phyloP scores from a whole-genome alignment of 176 grass and related monocot species.

The Lolium perenne region DNA sequence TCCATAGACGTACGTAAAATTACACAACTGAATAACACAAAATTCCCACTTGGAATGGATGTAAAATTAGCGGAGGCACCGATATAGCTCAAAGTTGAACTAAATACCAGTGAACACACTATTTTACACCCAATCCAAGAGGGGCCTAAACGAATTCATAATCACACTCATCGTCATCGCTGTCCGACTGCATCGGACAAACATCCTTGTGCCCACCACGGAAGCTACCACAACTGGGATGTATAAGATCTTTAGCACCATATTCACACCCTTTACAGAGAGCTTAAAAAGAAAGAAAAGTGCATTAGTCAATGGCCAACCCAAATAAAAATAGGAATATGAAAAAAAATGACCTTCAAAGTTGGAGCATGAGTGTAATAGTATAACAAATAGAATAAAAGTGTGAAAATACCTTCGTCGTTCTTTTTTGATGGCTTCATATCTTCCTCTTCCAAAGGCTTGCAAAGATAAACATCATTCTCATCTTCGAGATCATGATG shows the following conservation, averaged over 20 bases:
- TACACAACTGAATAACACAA: no score
- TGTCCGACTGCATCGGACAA: no score
- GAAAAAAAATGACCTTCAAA: background rate
- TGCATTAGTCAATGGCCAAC: background rate
- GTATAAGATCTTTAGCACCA: slow-evolving; percentile 14
- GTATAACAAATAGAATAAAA: background rate
- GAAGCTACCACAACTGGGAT: background rate
- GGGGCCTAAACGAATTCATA: background rate
- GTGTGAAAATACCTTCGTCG: background rate
- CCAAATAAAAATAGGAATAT: background rate
- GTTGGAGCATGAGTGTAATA: background rate
- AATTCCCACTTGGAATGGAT: no score
- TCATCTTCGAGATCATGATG: background rate
- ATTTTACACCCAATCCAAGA: no score
- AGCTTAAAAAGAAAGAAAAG: background rate
- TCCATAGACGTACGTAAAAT: no score
- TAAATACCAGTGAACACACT: no score
- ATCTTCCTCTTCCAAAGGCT: background rate
- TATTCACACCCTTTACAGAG: background rate
- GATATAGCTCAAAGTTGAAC: no score
- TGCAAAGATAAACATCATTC: background rate
- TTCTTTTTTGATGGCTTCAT: background rate
- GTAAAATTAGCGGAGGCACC: no score
- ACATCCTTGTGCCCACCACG: no score
- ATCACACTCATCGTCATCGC: background rate